Evolutionary conservation across 2,329 filamentous ascomycete genomes (phyloP).

Genomic region (Colletotrichum incanum): DNA sequence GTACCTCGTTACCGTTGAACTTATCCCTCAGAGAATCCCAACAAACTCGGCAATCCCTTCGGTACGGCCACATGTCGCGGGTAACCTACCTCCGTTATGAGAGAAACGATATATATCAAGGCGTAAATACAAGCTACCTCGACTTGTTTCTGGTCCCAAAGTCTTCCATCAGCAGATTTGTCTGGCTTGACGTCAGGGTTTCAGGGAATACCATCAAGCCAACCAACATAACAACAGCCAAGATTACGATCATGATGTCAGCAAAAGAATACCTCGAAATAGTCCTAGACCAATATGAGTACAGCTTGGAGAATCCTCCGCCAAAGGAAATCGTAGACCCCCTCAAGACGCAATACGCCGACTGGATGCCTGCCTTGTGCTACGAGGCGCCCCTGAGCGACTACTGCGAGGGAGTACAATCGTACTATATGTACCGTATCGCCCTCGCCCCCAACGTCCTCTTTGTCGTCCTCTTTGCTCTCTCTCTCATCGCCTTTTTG

Average conservation of each 20-base stretch:
- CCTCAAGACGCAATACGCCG: not conserved
- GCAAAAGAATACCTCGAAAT: not conserved
- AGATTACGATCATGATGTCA: not conserved
- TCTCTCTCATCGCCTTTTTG: conserved; percentile 61
- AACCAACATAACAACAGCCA: not conserved
- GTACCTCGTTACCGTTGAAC: not conserved
- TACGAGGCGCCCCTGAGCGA: conserved; percentile 47
- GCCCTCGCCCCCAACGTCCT: conserved; percentile 67
- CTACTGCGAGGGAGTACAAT: conserved; percentile 52
- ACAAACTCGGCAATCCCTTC: not conserved
- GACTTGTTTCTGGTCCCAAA: not conserved
- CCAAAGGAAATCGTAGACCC: not conserved
- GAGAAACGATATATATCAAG: not conserved
- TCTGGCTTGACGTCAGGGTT: not conserved
- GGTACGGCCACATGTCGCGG: not conserved
- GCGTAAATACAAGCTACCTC: not conserved
- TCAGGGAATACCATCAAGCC: not conserved
- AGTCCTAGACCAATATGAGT: not conserved
- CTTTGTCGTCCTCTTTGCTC: conserved; percentile 66
- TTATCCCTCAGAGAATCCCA: not conserved
- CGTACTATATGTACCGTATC: conserved; percentile 69
- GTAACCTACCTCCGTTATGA: not conserved
- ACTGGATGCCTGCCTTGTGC: conserved; percentile 47
- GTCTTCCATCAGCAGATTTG: not conserved
- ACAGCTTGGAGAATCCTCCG: conserved; percentile 17